Conservation (phyloP, 768 basidiomycete species). For the Phylloporus arenicola region DNA sequence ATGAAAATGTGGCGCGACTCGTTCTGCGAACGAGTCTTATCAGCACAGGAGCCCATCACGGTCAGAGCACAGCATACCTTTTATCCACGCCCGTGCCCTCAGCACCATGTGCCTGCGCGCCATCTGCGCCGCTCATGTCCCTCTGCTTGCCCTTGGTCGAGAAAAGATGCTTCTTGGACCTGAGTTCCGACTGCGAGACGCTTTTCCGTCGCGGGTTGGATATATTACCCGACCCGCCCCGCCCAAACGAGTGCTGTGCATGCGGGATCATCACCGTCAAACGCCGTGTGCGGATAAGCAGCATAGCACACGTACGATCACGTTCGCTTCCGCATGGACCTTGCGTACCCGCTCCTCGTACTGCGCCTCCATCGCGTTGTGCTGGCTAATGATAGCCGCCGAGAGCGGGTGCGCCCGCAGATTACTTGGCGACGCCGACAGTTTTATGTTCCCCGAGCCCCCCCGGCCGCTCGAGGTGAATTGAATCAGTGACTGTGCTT, state of each 20-base stretch:
- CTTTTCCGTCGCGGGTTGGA: slow-evolving; percentile 6
- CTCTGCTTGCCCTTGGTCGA: slow-evolving; percentile 12
- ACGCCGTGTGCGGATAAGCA: not conserved
- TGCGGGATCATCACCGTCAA: not conserved
- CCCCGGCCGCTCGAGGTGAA: slow-evolving; percentile 23
- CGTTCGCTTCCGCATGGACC: slow-evolving; percentile 11
- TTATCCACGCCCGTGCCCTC: not conserved
- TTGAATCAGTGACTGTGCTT: not conserved
- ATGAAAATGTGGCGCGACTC: slow-evolving; percentile 11
- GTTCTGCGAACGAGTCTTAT: not conserved
- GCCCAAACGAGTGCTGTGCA: slow-evolving; percentile 22
- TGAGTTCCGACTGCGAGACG: slow-evolving; percentile 2
- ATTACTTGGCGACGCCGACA: not conserved
- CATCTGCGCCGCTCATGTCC: not conserved
- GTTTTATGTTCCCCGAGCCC: slow-evolving; percentile 23
- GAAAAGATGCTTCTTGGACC: slow-evolving; percentile 8
- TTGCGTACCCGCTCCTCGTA: slow-evolving; percentile 16
- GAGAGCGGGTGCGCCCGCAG: slow-evolving; percentile 19
- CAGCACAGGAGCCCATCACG: not conserved
- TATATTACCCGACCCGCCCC: slow-evolving; percentile 27
- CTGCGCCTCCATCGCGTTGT: slow-evolving; percentile 9
- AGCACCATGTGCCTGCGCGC: not conserved
- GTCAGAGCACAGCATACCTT: slow-evolving; percentile 4
- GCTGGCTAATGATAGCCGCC: slow-evolving; percentile 19
- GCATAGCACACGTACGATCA: slow-evolving; percentile 11